Conservation (phyloP, 192 early-diverging fungal species). For the Mortierella alpina region DNA sequence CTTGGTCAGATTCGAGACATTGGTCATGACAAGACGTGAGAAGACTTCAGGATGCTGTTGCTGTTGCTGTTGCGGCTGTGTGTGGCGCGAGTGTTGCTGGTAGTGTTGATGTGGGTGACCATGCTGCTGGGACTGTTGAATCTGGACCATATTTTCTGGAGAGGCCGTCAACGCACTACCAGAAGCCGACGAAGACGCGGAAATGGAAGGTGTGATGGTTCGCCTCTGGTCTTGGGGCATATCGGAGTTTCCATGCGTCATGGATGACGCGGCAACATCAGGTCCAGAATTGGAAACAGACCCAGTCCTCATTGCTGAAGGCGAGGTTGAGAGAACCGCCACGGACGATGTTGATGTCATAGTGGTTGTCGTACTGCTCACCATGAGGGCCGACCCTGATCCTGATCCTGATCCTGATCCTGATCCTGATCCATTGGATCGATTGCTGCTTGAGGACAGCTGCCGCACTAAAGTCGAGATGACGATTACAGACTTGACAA, state of each 20-base stretch:
- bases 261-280: no score
- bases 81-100: background rate
- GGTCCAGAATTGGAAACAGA: background rate
- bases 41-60: constrained; percentile 24
- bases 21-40: constrained; percentile 41
- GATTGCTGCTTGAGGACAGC: constrained; percentile 18
- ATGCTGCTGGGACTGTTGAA: constrained; percentile 2
- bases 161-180: constrained; percentile 8
- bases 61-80: background rate
- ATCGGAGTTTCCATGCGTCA: no score
- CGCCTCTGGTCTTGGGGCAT: no score
- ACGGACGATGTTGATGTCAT: background rate
- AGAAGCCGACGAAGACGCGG: constrained; percentile 19
- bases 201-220: constrained; percentile 1
- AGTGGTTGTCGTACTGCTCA: background rate
- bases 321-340: constrained; percentile 12
- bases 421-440: background rate
- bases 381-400: background rate
- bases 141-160: constrained; percentile 7
- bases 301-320: constrained; percentile 8
- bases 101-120: background rate
- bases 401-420: constrained; percentile 7
- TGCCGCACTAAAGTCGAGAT: constrained; percentile 43
- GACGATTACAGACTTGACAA: constrained; percentile 41
- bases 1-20: constrained; percentile 45